Base-by-base conservation (phyloP, 2,329 filamentous ascomycete species). In the Phoma sp. region DNA sequence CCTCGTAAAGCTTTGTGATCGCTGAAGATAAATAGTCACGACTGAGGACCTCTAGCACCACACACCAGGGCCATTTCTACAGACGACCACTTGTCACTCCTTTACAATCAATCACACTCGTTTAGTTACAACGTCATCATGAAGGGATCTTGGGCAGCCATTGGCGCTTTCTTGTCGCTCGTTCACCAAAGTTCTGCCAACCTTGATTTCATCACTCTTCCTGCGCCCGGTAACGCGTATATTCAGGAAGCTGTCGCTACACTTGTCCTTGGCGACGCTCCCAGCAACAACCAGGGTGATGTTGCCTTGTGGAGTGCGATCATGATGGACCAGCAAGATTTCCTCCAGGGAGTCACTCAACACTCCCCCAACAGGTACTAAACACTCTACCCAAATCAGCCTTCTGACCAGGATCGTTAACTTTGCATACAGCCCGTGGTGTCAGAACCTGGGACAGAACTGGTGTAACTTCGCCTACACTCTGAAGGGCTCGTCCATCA, bases 401-500 rank as follows among this genome's bases (percentile, higher is more conserved):
- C 13, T 33, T n/a, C 12, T 19, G 19, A 24, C 15, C n/a, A 7
- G 6, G 2, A 6, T 47, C 17, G 17, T 38, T 52, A 29, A 57
- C 12, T 15, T 27, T 1, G 3, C 9, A 40, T 15, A 27, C 19
- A 60, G 46, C n/a, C 43, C 41, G 12, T 64, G 59, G 49, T 65
- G 64, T 31, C 36, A 52, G 21, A 58, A 60, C 41, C 41, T 64
- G 33, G 62, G 62, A 47, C 51, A 33, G 15, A 61, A 62, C 22
- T 67, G 64, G 64, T 67, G 61, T 43, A 67, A 63, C 40, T 65
- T 65, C 25, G 64, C 64, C 25, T 67, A 65, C 37, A 58, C 52
- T 2, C 47, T 67, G 6, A 47, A 50, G 2, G 64, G 58, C 22
- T 35, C 52, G 5, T 41, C 48, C 1, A 21, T 36, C 19, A 51